These are phyloP conservation scores for Isatis tinctoria DNA, from an alignment of 345 rosid genomes.

Conservation along the genomic window DNA sequence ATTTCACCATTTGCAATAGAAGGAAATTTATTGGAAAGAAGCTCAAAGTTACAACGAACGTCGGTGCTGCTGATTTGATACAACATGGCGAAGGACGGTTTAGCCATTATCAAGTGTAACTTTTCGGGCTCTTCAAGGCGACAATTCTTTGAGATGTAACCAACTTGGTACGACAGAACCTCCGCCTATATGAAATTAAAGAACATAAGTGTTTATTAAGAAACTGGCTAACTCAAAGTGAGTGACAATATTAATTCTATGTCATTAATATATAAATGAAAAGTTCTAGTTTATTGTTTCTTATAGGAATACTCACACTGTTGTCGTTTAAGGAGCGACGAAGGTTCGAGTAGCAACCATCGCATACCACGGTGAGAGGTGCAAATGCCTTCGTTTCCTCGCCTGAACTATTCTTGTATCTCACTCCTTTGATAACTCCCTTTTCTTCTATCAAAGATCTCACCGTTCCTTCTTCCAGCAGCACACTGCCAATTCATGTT, in stretches of 20 bases:
- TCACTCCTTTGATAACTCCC: slow-evolving; percentile 43
- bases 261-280: not conserved
- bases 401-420: slow-evolving; percentile 35
- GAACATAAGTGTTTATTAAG: not conserved
- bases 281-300: not conserved
- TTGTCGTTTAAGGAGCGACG: slow-evolving; percentile 43
- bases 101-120: slow-evolving; percentile 37
- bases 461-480: slow-evolving; percentile 46
- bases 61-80: slow-evolving; percentile 45
- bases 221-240: not conserved
- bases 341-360: slow-evolving; percentile 49
- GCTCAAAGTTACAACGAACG: slow-evolving; percentile 41
- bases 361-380: slow-evolving; percentile 54
- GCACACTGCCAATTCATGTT: slow-evolving; percentile 32
- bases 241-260: not conserved
- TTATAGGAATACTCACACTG: slow-evolving; percentile 26
- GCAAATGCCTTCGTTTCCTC: slow-evolving; percentile 39
- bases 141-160: slow-evolving; percentile 39
- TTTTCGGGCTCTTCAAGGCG: slow-evolving; percentile 35
- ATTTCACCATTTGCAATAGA: slow-evolving; percentile 43
- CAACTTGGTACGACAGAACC: slow-evolving; percentile 34
- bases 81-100: slow-evolving; percentile 38
- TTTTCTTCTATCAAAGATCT: slow-evolving; percentile 47
- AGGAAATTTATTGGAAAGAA: slow-evolving; percentile 38
- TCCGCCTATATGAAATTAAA: slow-evolving; percentile 34